These are phyloP conservation scores for Carex parvula DNA, from an alignment of 176 grass and related monocot species.

Conservation along the genomic window DNA sequence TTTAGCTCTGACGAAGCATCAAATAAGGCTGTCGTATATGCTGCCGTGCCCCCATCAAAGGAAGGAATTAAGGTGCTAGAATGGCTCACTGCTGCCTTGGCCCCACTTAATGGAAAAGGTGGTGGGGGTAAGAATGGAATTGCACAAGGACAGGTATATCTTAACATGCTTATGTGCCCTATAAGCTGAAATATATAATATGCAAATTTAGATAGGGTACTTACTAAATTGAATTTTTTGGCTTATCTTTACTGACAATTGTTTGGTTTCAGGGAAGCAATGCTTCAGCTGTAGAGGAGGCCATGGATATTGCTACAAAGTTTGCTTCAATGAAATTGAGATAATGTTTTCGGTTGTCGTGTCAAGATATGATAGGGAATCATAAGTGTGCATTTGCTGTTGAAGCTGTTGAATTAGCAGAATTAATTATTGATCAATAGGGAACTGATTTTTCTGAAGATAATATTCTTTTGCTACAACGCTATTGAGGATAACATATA, in stretches of 20 bases:
- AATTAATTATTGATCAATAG: slow-evolving; percentile 17
- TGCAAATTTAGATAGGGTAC: neutral
- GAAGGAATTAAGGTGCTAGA: slow-evolving; percentile 64
- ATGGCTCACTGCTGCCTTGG: slow-evolving; percentile 75
- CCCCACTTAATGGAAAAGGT: slow-evolving; percentile 71
- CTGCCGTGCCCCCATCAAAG: slow-evolving; percentile 53
- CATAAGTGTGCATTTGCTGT: neutral
- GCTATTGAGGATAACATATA: neutral
- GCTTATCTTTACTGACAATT: neutral
- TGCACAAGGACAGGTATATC: slow-evolving; percentile 81
- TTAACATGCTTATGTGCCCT: neutral
- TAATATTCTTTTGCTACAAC: neutral
- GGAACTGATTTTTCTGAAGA: neutral
- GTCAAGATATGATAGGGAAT: neutral
- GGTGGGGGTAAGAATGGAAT: slow-evolving; percentile 81
- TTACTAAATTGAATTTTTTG: neutral
- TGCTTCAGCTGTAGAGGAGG: slow-evolving; percentile 54
- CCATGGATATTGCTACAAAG: slow-evolving; percentile 62
- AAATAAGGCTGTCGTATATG: slow-evolving; percentile 83
- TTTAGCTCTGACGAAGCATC: slow-evolving; percentile 67
- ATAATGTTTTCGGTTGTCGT: slow-evolving; percentile 19
- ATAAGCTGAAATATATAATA: neutral
- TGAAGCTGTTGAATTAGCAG: neutral
- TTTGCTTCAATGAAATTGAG: slow-evolving; percentile 74
- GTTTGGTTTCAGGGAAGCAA: slow-evolving; percentile 60